These are phyloP conservation scores for Teratosphaeria destructans DNA, from an alignment of 2,329 filamentous ascomycete genomes.

Conservation along the genomic window DNA sequence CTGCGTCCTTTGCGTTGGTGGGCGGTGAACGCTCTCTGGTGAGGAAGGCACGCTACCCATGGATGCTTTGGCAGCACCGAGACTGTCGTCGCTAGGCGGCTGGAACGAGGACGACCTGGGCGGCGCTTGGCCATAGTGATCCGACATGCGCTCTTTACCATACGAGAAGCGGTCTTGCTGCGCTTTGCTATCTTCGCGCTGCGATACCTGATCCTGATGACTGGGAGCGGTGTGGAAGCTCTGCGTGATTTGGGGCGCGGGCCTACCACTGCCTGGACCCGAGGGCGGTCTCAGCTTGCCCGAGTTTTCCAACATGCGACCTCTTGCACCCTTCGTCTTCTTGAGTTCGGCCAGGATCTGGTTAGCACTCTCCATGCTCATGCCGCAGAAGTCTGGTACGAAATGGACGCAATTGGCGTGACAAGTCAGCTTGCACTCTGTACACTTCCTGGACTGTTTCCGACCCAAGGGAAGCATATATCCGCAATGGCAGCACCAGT, in stretches of 20 bases:
- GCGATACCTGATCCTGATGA: constrained; percentile 28
- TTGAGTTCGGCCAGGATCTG: constrained; percentile 82
- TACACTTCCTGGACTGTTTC: constrained; percentile 88
- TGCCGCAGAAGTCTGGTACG: constrained; percentile 96
- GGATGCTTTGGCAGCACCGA: constrained; percentile 39
- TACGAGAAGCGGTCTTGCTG: constrained; percentile 37
- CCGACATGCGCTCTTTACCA: constrained; percentile 33
- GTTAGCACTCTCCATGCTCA: constrained; percentile 97
- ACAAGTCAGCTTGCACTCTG: constrained; percentile 86
- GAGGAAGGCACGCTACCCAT: constrained; percentile 32
- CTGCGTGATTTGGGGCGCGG: constrained; percentile 33
- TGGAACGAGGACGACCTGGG: constrained; percentile 31
- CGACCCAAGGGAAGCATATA: constrained; percentile 91
- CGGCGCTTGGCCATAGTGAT: constrained; percentile 26
- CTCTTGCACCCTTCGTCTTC: constrained; percentile 52
- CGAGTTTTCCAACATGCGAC: constrained; percentile 17
- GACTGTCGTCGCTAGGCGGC: constrained; percentile 28
- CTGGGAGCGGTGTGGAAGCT: constrained; percentile 24
- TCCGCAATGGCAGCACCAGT: constrained; percentile 98
- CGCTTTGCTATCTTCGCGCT: constrained; percentile 8
- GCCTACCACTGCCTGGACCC: constrained; percentile 24
- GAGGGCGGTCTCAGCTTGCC: constrained; percentile 48
- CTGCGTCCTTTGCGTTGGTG: constrained; percentile 39
- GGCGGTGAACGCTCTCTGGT: constrained; percentile 38
- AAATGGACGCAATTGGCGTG: constrained; percentile 88